These are phyloP conservation scores for Cyberlindnera mycetangii DNA, from an alignment of 805 yeast species.

Conservation along the genomic window DNA sequence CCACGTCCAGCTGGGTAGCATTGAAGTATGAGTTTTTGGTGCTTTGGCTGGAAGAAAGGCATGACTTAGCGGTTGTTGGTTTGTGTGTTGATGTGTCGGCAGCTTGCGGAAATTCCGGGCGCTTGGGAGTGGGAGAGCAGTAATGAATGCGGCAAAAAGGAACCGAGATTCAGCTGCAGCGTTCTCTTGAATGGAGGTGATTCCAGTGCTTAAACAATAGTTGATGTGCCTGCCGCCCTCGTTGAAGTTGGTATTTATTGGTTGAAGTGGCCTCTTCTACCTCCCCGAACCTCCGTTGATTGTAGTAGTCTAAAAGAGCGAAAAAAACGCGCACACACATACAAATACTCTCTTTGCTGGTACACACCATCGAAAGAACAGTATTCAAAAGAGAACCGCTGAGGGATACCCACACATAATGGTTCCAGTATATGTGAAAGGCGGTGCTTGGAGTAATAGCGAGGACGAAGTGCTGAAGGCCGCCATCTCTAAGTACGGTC, in stretches of 20 bases:
- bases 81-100: background rate
- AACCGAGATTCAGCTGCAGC: too few species aligned
- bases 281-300: too few species aligned
- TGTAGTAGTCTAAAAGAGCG: too few species aligned
- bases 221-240: too few species aligned
- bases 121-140: background rate
- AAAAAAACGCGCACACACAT: too few species aligned
- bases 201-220: too few species aligned
- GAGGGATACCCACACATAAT: slow-evolving; percentile 23
- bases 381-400: background rate
- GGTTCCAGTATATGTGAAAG: slow-evolving; percentile 72
- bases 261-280: too few species aligned
- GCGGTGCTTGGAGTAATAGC: slow-evolving; percentile 85
- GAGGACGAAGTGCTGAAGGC: slow-evolving; percentile 87
- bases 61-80: too few species aligned
- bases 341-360: too few species aligned
- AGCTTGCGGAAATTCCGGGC: background rate
- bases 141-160: background rate
- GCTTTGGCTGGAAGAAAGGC: slow-evolving; percentile 65
- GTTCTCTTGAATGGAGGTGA: too few species aligned
- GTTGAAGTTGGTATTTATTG: too few species aligned
- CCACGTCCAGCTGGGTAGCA: slow-evolving; percentile 92
- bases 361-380: too few species aligned
- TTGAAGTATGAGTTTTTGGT: slow-evolving; percentile 83
- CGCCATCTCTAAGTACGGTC: slow-evolving; percentile 89